Evolutionary conservation across 768 basidiomycete species (phyloP).

Genomic region (Tricholoma sp.): DNA sequence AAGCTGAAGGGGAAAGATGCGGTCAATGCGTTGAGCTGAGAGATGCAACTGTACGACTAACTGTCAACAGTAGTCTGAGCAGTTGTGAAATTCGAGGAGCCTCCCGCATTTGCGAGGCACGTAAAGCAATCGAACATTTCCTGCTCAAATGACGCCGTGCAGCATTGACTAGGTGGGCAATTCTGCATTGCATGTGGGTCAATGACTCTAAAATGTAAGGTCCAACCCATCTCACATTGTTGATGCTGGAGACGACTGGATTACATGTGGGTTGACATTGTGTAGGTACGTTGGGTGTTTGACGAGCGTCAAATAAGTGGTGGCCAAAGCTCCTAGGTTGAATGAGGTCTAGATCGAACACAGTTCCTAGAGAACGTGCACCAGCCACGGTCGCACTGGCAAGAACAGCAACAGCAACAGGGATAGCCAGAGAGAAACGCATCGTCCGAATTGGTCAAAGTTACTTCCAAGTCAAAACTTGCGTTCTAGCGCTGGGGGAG

Average conservation of each 20-base stretch:
- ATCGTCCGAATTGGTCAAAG: constrained; percentile 1
- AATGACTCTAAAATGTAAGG: background rate
- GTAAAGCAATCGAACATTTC: constrained; percentile 37
- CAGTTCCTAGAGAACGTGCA: background rate
- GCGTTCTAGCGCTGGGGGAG: too few species aligned
- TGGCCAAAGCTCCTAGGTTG: background rate
- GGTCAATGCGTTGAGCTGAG: background rate
- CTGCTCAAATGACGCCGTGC: constrained; percentile 32
- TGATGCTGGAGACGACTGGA: constrained; percentile 18
- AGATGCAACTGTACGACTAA: background rate
- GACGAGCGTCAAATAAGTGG: constrained; percentile 13
- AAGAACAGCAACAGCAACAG: background rate
- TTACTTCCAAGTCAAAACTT: background rate
- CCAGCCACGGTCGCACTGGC: background rate
- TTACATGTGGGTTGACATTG: constrained; percentile 29
- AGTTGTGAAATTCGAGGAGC: background rate
- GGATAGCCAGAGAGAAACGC: background rate
- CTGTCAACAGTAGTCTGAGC: background rate
- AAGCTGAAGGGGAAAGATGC: background rate
- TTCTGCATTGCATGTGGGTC: constrained; percentile 12
- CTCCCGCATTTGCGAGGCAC: constrained; percentile 26
- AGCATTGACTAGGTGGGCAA: constrained; percentile 30
- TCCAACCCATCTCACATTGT: constrained; percentile 12
- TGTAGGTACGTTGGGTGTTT: constrained; percentile 21
- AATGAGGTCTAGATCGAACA: background rate